phyloP scores from a whole-genome alignment of 495 filamentous ascomycete species.

The Neurospora sp. region DNA sequence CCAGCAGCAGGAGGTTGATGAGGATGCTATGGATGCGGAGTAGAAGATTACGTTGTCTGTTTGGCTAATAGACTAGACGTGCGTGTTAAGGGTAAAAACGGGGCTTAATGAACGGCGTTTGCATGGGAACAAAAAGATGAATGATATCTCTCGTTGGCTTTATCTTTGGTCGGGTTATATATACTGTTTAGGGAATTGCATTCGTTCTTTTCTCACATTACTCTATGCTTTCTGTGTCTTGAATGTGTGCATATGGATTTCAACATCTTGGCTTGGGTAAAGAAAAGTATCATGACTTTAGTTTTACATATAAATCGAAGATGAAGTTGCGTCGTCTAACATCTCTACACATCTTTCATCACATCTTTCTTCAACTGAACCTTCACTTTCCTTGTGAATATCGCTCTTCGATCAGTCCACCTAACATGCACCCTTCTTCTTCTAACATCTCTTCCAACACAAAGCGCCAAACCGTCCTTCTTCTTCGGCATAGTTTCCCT shows the following conservation, averaged over 20 bases:
- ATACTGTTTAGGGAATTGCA: neutral
- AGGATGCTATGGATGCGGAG: conserved; percentile 34
- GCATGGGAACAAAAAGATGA: neutral
- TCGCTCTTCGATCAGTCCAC: no score
- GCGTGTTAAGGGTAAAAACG: neutral
- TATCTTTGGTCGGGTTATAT: neutral
- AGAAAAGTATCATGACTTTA: no score
- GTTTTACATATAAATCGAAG: no score
- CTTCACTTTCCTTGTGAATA: no score
- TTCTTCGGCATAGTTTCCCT: no score
- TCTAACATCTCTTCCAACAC: no score
- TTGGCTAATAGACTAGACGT: neutral
- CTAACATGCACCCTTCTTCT: no score
- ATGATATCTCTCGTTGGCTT: neutral
- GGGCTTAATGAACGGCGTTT: neutral
- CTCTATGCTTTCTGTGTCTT: neutral
- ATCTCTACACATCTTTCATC: no score
- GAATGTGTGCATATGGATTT: neutral
- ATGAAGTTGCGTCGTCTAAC: no score
- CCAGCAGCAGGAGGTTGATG: conserved; percentile 5
- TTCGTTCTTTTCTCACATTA: neutral
- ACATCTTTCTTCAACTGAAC: no score
- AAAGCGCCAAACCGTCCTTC: no score
- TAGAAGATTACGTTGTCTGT: neutral
- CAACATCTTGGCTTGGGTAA: neutral